Percentiles rank a stretch among this genome's conserved stretches.
Conservation (phyloP, 2,329 filamentous ascomycete genomes). For the Xylariaceae sp. region DNA sequence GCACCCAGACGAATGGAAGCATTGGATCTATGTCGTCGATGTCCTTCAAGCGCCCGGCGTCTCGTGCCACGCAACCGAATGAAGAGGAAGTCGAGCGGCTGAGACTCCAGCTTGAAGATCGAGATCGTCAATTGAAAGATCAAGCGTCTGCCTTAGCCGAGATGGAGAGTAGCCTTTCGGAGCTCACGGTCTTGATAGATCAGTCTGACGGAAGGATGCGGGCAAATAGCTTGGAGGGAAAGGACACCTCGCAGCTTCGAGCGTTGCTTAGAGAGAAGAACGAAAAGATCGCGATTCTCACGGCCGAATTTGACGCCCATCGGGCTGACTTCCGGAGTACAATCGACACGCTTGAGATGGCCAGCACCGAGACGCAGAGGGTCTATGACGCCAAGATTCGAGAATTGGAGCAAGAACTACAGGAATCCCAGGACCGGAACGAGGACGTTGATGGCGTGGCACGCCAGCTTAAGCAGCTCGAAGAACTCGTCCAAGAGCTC, state of each 20-base stretch:
- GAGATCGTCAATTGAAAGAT: constrained; percentile 85
- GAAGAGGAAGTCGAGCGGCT: constrained; percentile 77
- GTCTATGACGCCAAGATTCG: constrained; percentile 95
- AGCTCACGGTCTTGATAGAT: constrained; percentile 67
- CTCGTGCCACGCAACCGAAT: constrained; percentile 51
- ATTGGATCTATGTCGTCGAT: constrained; percentile 59
- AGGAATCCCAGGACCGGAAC: constrained; percentile 78
- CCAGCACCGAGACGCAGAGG: constrained; percentile 90
- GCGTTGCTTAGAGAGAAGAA: constrained; percentile 91
- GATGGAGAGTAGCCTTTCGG: constrained; percentile 67
- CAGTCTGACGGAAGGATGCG: constrained; percentile 50
- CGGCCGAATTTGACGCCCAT: constrained; percentile 91
- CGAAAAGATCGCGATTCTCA: constrained; percentile 91
- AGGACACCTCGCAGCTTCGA: constrained; percentile 76
- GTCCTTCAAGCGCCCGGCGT: constrained; percentile 55
- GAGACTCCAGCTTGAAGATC: constrained; percentile 74
- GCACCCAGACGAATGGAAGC: constrained; percentile 57
- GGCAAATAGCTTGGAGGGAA: constrained; percentile 61
- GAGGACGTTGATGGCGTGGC: constrained; percentile 93
- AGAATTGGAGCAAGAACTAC: constrained; percentile 79
- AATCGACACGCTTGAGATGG: constrained; percentile 93
- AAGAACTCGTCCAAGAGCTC: constrained; percentile 93
- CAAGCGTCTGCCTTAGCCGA: constrained; percentile 81
- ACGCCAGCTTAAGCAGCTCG: constrained; percentile 87
- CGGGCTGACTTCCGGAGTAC: constrained; percentile 95